Conservation (phyloP, 2,329 filamentous ascomycete genomes). For the Aspergillus candidus region DNA sequence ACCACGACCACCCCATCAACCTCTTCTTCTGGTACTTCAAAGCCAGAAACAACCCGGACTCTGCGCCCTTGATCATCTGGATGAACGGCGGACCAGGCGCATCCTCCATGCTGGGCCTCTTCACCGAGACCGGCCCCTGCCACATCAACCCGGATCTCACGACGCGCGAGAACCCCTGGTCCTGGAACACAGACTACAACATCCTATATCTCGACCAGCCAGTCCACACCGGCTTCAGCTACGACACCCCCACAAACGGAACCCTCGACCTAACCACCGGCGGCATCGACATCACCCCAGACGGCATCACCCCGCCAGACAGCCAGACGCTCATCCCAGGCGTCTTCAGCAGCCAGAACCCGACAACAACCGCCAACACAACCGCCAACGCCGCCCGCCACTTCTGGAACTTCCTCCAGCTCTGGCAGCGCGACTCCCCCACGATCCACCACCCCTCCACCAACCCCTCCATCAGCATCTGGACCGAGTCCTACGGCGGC, state of each 20-base stretch:
- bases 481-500: constrained; percentile 44
- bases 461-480: constrained; percentile 33
- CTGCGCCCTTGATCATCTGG: constrained; percentile 46
- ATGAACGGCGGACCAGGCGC: constrained; percentile 50
- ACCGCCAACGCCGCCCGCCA: constrained; percentile 50
- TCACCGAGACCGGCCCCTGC: constrained; percentile 45
- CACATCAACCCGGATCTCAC: constrained; percentile 17
- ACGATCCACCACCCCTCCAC: constrained; percentile 54
- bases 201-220: constrained; percentile 68
- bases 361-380: constrained; percentile 43
- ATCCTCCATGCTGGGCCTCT: constrained; percentile 49
- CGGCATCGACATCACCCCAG: constrained; percentile 19
- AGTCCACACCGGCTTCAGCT: constrained; percentile 54
- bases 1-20: constrained; percentile 4
- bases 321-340: constrained; percentile 50
- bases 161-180: not conserved
- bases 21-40: constrained; percentile 42
- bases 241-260: constrained; percentile 40
- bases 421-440: constrained; percentile 59
- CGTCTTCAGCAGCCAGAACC: constrained; percentile 45
- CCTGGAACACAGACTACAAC: constrained; percentile 34
- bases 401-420: constrained; percentile 55
- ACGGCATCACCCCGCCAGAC: constrained; percentile 33
- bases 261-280: constrained; percentile 29
- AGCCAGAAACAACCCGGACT: constrained; percentile 38